Conservation (phyloP, 1,284 basidiomycete genomes). For the Leccinum fallax region DNA sequence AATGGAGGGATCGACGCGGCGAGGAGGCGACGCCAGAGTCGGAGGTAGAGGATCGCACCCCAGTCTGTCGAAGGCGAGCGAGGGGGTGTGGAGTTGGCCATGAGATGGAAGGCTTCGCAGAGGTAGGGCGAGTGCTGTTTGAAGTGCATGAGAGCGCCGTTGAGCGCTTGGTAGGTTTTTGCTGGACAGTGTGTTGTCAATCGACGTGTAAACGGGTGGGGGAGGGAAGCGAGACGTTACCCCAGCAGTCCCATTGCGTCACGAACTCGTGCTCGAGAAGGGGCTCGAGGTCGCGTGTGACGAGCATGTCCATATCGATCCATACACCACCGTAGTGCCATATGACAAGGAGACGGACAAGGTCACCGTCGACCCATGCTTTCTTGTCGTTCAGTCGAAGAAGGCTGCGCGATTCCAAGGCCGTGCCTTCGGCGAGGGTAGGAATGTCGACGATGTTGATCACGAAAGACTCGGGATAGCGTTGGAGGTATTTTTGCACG, state of each 20-base stretch:
- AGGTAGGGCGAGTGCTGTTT: conserved; percentile 86
- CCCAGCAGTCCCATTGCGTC: conserved; percentile 96
- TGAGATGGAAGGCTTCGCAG: conserved; percentile 92
- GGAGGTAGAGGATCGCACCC: conserved; percentile 88
- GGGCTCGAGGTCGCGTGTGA: conserved; percentile 82
- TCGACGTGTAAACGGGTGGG: not conserved
- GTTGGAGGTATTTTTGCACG: conserved; percentile 59
- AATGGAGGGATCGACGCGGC: conserved; percentile 76
- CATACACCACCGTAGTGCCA: conserved; percentile 91
- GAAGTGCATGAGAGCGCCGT: conserved; percentile 94
- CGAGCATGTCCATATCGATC: conserved; percentile 93
- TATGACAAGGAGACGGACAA: conserved; percentile 82
- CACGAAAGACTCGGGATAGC: conserved; percentile 71
- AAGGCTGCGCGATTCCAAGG: conserved; percentile 63
- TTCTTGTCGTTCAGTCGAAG: conserved; percentile 67
- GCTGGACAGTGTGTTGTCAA: conserved; percentile 46
- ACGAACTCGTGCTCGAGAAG: conserved; percentile 91
- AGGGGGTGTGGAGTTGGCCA: conserved; percentile 74
- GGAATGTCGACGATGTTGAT: conserved; percentile 70
- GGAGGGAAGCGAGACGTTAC: conserved; percentile 42
- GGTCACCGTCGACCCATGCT: conserved; percentile 94
- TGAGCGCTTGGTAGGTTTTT: conserved; percentile 85
- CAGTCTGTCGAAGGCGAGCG: conserved; percentile 84
- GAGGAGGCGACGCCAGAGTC: conserved; percentile 83
- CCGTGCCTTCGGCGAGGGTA: conserved; percentile 72